Evolutionary conservation across 768 basidiomycete genomes (phyloP).

Genomic region (Multifurca ochricompacta): DNA sequence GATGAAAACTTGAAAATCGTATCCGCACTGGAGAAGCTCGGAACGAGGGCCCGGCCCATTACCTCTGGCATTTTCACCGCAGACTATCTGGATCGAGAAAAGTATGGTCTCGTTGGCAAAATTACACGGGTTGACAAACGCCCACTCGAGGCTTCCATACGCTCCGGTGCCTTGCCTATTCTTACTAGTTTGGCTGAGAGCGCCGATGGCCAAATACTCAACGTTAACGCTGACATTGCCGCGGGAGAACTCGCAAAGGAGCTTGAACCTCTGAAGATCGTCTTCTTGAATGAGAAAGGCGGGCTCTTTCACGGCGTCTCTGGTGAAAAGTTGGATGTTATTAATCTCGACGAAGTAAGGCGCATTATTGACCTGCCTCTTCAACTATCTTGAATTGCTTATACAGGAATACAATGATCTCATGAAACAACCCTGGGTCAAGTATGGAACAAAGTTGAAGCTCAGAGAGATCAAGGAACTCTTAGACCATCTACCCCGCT

Average conservation of each 20-base stretch:
- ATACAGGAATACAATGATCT: slow-evolving; percentile 86
- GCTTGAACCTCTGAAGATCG: slow-evolving; percentile 96
- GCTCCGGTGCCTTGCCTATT: slow-evolving; percentile 93
- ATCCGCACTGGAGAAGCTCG: slow-evolving; percentile 84
- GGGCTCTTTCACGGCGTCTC: slow-evolving; percentile 97
- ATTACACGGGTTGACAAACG: slow-evolving; percentile 93
- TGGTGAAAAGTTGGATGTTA: slow-evolving; percentile 90
- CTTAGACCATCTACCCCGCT: slow-evolving; percentile 93
- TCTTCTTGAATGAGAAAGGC: slow-evolving; percentile 97
- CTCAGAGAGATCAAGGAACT: slow-evolving; percentile 99
- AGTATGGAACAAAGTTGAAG: slow-evolving; percentile 98
- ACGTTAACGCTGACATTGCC: slow-evolving; percentile 98
- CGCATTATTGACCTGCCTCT: neutral
- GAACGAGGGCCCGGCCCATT: slow-evolving; percentile 95
- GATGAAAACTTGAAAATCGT: slow-evolving; percentile 97
- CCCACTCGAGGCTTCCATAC: slow-evolving; percentile 93
- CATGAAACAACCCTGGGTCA: slow-evolving; percentile 99
- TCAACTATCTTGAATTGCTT: neutral
- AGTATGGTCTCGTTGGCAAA: slow-evolving; percentile 94
- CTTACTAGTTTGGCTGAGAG: slow-evolving; percentile 92
- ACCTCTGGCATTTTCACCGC: slow-evolving; percentile 97
- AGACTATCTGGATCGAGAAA: slow-evolving; percentile 89
- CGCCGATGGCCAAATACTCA: slow-evolving; percentile 94
- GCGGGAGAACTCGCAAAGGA: slow-evolving; percentile 98
- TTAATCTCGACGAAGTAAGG: slow-evolving; percentile 91